Percentiles rank a stretch among this genome's conserved stretches.
Conservation (phyloP, 768 basidiomycete genomes). For the Lactifluus rugatus region DNA sequence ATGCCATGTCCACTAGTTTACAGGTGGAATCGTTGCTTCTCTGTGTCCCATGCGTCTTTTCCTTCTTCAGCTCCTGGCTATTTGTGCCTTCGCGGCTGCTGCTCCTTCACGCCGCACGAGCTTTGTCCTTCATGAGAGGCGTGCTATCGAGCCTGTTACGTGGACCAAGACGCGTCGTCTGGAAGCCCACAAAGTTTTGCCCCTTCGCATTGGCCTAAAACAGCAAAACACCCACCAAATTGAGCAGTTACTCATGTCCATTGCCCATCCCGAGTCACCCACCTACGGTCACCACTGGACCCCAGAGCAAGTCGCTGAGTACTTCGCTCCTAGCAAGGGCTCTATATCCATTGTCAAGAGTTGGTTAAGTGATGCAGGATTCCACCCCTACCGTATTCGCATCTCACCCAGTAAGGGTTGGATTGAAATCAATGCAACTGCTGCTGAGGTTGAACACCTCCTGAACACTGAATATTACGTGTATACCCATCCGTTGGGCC, state of each 20-base stretch:
- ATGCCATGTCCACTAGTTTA: too few relatives aligned
- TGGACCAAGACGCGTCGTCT: slow-evolving; percentile 29
- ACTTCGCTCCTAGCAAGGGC: slow-evolving; percentile 33
- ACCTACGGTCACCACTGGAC: slow-evolving; percentile 41
- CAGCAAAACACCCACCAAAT: slow-evolving; percentile 35
- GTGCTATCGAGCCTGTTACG: slow-evolving; percentile 25
- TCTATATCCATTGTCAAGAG: slow-evolving; percentile 30
- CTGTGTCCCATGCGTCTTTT: too few relatives aligned
- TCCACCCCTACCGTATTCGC: slow-evolving; percentile 29
- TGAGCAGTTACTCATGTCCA: slow-evolving; percentile 33
- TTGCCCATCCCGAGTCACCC: slow-evolving; percentile 36
- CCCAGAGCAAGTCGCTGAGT: slow-evolving; percentile 30
- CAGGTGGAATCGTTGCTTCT: too few relatives aligned
- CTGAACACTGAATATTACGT: slow-evolving; percentile 35
- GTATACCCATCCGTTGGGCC: slow-evolving; percentile 32
- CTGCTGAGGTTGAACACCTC: slow-evolving; percentile 36
- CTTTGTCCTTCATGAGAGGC: slow-evolving; percentile 33
- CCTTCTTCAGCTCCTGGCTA: slow-evolving; percentile 10
- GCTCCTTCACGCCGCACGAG: slow-evolving; percentile 13
- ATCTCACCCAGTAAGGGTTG: slow-evolving; percentile 30
- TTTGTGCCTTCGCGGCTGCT: slow-evolving; percentile 18
- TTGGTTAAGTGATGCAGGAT: slow-evolving; percentile 34
- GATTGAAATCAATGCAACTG: slow-evolving; percentile 33
- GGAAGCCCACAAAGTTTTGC: slow-evolving; percentile 28
- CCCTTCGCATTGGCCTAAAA: slow-evolving; percentile 37